A percentile compares a stretch with the other conserved stretches of the same genome.
phyloP scores from a whole-genome alignment of 1,139 yeast species.

The Yarrowia galli region DNA sequence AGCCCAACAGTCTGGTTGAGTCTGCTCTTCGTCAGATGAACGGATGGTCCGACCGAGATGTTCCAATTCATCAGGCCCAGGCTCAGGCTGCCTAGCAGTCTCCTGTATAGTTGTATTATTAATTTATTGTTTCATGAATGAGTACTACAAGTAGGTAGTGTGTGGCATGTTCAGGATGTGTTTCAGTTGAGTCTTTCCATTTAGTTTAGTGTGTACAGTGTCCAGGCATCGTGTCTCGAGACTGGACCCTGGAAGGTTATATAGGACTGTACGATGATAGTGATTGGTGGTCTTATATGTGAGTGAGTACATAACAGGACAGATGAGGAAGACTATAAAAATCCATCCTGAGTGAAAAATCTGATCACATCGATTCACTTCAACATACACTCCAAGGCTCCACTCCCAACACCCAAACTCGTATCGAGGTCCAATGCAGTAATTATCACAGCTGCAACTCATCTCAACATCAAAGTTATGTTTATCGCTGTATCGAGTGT shows the following conservation, averaged over 20 bases:
- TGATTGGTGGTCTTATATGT: too few species aligned
- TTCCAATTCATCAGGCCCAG: constrained; percentile 22
- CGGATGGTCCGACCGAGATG: constrained; percentile 33
- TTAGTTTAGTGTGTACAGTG: constrained; percentile 10
- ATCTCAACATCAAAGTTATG: constrained; percentile 21
- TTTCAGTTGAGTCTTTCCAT: neutral
- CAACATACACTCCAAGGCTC: too few species aligned
- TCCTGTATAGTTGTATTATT: constrained; percentile 21
- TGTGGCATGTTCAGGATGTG: too few species aligned
- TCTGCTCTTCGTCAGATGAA: constrained; percentile 32
- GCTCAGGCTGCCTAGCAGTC: constrained; percentile 9
- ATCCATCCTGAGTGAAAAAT: too few species aligned
- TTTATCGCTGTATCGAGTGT: constrained; percentile 13
- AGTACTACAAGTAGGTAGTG: too few species aligned
- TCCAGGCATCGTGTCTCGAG: constrained; percentile 4
- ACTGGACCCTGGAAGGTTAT: constrained; percentile 16
- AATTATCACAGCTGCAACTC: neutral
- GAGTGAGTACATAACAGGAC: neutral
- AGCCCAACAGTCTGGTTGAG: constrained; percentile 23
- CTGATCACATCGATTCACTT: too few species aligned
- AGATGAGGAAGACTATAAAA: too few species aligned
- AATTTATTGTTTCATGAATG: constrained; percentile 1
- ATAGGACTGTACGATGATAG: too few species aligned
- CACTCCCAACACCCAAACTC: too few species aligned
- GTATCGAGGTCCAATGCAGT: neutral